Evolutionary conservation across 148 eudicot genomes (phyloP), one percentile per base, ranked within the genome.

Genomic region (Cornus suecica): DNA sequence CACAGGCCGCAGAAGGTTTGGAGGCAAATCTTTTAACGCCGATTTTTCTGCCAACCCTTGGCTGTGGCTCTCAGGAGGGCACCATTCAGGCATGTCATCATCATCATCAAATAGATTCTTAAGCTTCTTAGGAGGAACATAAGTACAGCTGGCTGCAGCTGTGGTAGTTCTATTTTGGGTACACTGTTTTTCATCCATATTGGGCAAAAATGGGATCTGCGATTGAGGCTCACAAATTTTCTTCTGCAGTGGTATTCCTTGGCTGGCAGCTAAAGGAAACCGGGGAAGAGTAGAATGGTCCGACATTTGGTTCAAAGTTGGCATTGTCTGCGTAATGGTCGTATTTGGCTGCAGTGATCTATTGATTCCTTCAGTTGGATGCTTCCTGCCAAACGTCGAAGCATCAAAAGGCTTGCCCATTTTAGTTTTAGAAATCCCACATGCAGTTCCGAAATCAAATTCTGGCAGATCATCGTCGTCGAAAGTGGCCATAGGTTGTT

Each of bases 31-130:
- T 58, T 58, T 73, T 64, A 75, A 73, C 80, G 76, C 52, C 78
- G 86, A 65, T 66, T 68, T 74, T 86, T 69, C 77, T 45, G 62
- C 73, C n/a, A 66, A 29, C 45, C 81, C 66, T 61, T 73, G 83
- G 69, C 31, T 75, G n/a, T 68, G 77, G 29, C 68, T 80, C 72
- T 70, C 82, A 15, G 97, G 89, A 13, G 97, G 97, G 54, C 84
- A 75, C 97, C 97, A 92, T 74, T 92, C 97, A 5, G 97, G 97
- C 87, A 92, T 92, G 79, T 92, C 97, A 58, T 91, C 80, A 54
- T 70, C 84, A 80, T 86, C 89, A 65, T 90, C 90, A 78, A 86
- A 90, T 34, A 84, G 76, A 68, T 71, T 80, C 68, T 73, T 80
- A 8, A 84, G 76, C 65, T 71, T 80, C 68, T 73, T 80, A 8